Conservation (phyloP, 805 yeast species). For the Debaryomyces tyrocola region DNA sequence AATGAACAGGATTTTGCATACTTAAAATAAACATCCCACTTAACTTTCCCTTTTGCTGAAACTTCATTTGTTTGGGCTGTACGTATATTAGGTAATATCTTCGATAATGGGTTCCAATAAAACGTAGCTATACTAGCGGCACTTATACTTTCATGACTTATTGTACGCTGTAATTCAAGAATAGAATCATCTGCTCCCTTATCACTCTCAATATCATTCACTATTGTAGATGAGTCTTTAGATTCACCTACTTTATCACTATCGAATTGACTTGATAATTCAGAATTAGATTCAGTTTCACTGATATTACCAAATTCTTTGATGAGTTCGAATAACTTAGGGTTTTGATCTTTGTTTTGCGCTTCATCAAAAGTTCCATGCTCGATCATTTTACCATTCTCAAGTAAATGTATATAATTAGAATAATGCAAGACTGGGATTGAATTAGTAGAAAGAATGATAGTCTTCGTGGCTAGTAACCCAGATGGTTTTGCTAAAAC, state of each 20-base stretch:
- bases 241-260: not conserved
- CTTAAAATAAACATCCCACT: constrained; percentile 48
- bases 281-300: not conserved
- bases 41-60: constrained; percentile 61
- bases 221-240: not conserved
- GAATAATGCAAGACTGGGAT: constrained; percentile 57
- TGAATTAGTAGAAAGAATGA: constrained; percentile 59
- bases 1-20: constrained; percentile 63
- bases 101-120: constrained; percentile 37
- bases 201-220: constrained; percentile 10
- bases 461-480: constrained; percentile 50
- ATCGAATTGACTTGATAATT: not conserved
- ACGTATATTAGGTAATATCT: constrained; percentile 26
- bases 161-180: constrained; percentile 9
- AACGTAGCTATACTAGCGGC: constrained; percentile 64
- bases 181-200: constrained; percentile 10
- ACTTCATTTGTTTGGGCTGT: constrained; percentile 44
- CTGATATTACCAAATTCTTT: constrained; percentile 32
- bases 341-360: constrained; percentile 13
- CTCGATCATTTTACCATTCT: constrained; percentile 56
- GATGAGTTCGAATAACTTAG: constrained; percentile 33
- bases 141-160: constrained; percentile 1
- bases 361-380: constrained; percentile 30
- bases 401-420: constrained; percentile 58
- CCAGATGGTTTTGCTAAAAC: constrained; percentile 49